Base-by-base conservation (phyloP, 2,329 filamentous ascomycete species). In the Aspergillus pseudoterreus region DNA sequence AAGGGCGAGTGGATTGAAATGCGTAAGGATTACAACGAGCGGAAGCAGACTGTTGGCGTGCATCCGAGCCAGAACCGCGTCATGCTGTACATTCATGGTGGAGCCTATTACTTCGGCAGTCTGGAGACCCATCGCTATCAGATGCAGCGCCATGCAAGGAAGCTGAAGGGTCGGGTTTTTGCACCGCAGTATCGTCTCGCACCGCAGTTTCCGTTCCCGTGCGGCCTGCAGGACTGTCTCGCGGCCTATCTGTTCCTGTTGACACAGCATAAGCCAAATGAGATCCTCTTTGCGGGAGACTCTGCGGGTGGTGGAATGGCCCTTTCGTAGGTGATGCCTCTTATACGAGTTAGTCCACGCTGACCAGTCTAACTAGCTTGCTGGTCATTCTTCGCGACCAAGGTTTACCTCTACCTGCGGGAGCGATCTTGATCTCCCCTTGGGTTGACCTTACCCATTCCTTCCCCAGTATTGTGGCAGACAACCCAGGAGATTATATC, bases 101-200 rank as follows among this genome's bases (percentile, higher is more conserved):
- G 92, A 6, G 92, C 88, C 17, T 97, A 96, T 72, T 99, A 86
- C 73, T 97, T 99, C 68, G 92, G 94, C 12, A 95, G 90, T 61
- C 86, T 96, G 35, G 92, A 96, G 66, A 92, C 95, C 70, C 94
- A 97, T 75, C 85, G 94, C n/a, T 97, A 97, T 73, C 92, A 97
- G 78, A 85, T 99, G 79, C 94, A 99, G 71, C 82, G 92, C 45
- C 92, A 97, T 78, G 94, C 94, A 24, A 82, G 94, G 49, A 97
- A 97, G 73, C 79, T 99, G 54, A 91, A 94, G 71, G 92, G 91
- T 15, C 82, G 91, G 50, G 87, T 96, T 6, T 84, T 97, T 69
- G 91, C 92, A 21, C 88, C 92, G 4, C 79, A 84, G 55, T 99
- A 97, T 70, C 84, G 94, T 38, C 79, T 99, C 27, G 83, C 94